Percentiles rank a stretch among this genome's conserved stretches.
phyloP scores from a whole-genome alignment of 2,329 filamentous ascomycete genomes.

The Coniochaeta sp. region DNA sequence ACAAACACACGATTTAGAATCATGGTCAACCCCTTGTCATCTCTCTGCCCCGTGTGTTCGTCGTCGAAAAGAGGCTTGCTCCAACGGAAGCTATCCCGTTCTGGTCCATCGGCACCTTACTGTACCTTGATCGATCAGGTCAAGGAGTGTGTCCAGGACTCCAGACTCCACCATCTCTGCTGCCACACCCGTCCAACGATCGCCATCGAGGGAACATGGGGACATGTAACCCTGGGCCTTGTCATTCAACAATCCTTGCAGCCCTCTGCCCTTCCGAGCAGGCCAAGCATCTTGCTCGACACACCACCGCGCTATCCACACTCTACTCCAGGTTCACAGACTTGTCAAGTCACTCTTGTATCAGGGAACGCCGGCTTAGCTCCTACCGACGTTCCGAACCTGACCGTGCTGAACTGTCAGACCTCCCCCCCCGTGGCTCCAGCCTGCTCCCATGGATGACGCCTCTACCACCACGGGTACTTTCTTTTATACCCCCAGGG shows the following conservation, averaged over 20 bases:
- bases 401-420: conserved; percentile 31
- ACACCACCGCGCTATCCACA: conserved; percentile 19
- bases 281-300: conserved; percentile 31
- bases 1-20: background rate
- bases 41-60: too few relatives aligned
- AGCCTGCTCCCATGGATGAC: conserved; percentile 33
- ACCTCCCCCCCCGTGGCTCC: too few relatives aligned
- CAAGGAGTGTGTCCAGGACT: conserved; percentile 1
- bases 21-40: conserved; percentile 1
- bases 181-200: conserved; percentile 13
- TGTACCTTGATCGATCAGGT: background rate
- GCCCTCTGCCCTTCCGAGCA: conserved; percentile 23
- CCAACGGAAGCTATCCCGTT: background rate
- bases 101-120: background rate
- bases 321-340: conserved; percentile 23
- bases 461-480: conserved; percentile 31
- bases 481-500: conserved; percentile 45
- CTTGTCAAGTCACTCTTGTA: conserved; percentile 30
- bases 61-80: background rate
- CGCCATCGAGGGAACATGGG: background rate
- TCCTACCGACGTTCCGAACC: conserved; percentile 44
- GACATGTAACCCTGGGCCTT: conserved; percentile 17
- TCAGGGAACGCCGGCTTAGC: conserved; percentile 41
- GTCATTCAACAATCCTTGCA: conserved; percentile 28
- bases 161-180: too few relatives aligned